A percentile compares a stretch with the other conserved stretches of the same genome.
Conservation (phyloP, 371 early-diverging fungal genomes). For the Rhizomucor pusillus region DNA sequence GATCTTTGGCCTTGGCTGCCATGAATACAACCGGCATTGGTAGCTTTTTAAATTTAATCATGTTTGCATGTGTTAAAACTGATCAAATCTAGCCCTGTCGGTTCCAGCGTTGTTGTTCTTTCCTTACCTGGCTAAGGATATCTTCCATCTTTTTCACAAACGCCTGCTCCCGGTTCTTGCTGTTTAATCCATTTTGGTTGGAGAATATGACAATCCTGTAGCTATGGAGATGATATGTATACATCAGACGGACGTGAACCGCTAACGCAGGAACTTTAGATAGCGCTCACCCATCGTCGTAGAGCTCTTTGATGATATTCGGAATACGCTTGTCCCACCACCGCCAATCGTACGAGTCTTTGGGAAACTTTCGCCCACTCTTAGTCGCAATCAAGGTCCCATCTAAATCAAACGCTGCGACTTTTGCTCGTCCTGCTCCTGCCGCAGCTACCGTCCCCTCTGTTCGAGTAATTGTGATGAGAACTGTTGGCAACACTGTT, state of each 20-base stretch:
- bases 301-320: conserved; percentile 45
- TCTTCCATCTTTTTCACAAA: conserved; percentile 53
- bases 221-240: background rate
- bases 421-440: background rate
- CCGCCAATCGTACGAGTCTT: conserved; percentile 76
- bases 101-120: background rate
- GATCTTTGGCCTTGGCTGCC: conserved; percentile 65
- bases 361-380: conserved; percentile 63
- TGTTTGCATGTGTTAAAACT: no score
- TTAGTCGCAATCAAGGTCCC: conserved; percentile 68
- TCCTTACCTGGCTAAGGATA: conserved; percentile 33
- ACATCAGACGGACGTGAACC: background rate
- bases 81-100: conserved; percentile 23
- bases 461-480: background rate
- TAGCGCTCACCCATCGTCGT: conserved; percentile 60
- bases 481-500: background rate
- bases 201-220: conserved; percentile 73
- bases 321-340: conserved; percentile 65
- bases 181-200: conserved; percentile 66
- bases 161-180: conserved; percentile 31
- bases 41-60: conserved; percentile 19
- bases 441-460: background rate
- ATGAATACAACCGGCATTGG: conserved; percentile 56
- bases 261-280: conserved; percentile 3
- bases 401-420: conserved; percentile 38